Conservation (phyloP, 352 stramenopile genomes). For the Pythium aristosporum region DNA sequence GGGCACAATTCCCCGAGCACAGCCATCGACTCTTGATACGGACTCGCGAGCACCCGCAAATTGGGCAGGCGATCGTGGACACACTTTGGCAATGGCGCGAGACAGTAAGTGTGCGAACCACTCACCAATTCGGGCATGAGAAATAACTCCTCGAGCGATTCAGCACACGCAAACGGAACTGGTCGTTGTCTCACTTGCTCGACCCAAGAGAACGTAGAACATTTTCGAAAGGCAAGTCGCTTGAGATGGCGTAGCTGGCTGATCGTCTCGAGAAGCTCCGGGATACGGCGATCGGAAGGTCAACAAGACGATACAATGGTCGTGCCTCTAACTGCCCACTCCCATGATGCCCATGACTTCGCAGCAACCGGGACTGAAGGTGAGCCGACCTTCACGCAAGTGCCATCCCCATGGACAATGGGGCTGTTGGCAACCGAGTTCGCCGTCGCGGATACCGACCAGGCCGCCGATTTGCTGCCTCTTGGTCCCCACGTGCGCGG, state of each 20-base stretch:
- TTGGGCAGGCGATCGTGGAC: neutral
- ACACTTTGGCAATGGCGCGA: neutral
- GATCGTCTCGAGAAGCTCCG: neutral
- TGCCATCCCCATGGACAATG: too few relatives aligned
- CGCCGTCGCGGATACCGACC: neutral
- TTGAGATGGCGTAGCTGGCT: neutral
- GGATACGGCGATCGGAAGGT: neutral
- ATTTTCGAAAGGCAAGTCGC: neutral
- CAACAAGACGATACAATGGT: too few relatives aligned
- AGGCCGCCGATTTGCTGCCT: neutral
- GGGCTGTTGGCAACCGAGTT: neutral
- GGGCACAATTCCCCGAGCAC: neutral
- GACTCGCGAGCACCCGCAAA: constrained; percentile 7
- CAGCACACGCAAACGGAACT: neutral
- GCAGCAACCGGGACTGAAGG: too few relatives aligned
- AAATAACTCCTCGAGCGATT: neutral
- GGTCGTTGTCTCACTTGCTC: neutral
- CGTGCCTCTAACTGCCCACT: too few relatives aligned
- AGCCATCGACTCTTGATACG: neutral
- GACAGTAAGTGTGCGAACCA: too few relatives aligned
- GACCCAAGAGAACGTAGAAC: too few relatives aligned
- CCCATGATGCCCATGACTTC: too few relatives aligned
- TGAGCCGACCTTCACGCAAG: too few relatives aligned
- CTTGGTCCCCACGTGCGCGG: neutral
- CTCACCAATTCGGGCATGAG: too few relatives aligned